Base-by-base conservation (phyloP, 2,329 filamentous ascomycete genomes). In the Ceratocystis smalleyi region DNA sequence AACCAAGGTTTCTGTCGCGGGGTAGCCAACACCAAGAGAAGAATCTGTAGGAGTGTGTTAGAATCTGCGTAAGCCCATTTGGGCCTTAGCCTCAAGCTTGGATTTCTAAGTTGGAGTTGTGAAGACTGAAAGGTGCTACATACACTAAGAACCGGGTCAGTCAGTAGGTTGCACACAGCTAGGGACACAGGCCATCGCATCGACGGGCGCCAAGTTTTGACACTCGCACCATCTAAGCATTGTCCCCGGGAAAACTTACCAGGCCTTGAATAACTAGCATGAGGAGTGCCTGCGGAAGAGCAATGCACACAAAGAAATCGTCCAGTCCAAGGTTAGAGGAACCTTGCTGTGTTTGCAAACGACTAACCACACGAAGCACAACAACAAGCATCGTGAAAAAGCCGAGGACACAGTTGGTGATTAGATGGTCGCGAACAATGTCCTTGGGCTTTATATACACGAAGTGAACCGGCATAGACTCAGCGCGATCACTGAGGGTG, bases 251-350 rank as follows among this genome's bases (percentile, higher is more conserved):
- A 6, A 57, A 61, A 70, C 71, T 69, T 68, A 73, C 72, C 24
- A 72, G 22, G 15, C 70, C 72, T 64, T 73, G 70, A 17, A 72
- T 71, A 6, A 70, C 54, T 32, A 73, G 55, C 69, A 73, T 71
- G 30, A 64, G 67, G 17, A 74, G 55, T 32, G 68, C 70, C 64
- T 70, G 72, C 22, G 72, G 73, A 67, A 74, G 55, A 12, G 73
- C 70, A 40, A 72, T 27, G 1, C 74, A 55, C 57, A 75, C 74
- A n/a, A 76, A 69, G 65, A 71, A 73, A 67, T 76, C 75, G 68
- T 76, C 75, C 69, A 69, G 71, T 54, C 73, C 71, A n/a, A 74
- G 67, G n/a, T 68, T 69, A 15, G 69, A 61, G 10, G 54, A 68
- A 10, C 69, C 69, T 5, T 70, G 68, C 30, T 68, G 43, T 55